Evolutionary conservation across 2,329 filamentous ascomycete genomes (phyloP), one percentile per base, ranked within the genome.

Genomic region (Verticillium dahliae): DNA sequence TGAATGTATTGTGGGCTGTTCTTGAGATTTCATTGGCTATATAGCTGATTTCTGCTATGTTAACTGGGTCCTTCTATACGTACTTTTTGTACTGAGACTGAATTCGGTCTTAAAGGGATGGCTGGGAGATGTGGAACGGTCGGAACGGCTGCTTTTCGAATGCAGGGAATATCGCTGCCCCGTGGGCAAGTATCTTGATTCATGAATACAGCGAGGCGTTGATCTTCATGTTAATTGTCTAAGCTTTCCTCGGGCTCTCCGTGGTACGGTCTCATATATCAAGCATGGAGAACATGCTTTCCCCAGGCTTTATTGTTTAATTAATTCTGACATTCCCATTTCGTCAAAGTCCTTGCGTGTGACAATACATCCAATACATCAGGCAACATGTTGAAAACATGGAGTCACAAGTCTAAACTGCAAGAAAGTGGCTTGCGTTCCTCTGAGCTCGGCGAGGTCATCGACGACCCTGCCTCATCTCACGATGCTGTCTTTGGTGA

Each of bases 401-500:
- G 18, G 45, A 50, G n/a, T 50, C 18, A 13, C 7, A 50, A 50
- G 9, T 27, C 45, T 50, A 27, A 50, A 27, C 9, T n/a, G 45
- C 45, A 22, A 22, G 45, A 50, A 22, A 18, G n/a, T 9, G 39
- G 60, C 54, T 52, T 59, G 10, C 61, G 52, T 10, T 38, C 54
- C 13, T 61, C 63, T 18, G 59, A 64, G 15, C 33, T 31, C 33
- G 63, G 61, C 18, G 61, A 63, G 13, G 59, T 64, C 18, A 35
- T 57, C 4, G 63, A 61, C 22, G 61, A 50, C 11, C 45, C 45
- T 10, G 45, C 45, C 22, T 50, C 45, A 50, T 50, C 45, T 10
- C 68, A 72, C 56, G 70, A 72, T 58, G 70, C 70, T 56, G 70
- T 72, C 38, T 72, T 72, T 61, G 70, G 70, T 38, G 67, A 72